phyloP scores from a whole-genome alignment of 176 grass and related monocot species.

The Hsuehochloa calcarea region DNA sequence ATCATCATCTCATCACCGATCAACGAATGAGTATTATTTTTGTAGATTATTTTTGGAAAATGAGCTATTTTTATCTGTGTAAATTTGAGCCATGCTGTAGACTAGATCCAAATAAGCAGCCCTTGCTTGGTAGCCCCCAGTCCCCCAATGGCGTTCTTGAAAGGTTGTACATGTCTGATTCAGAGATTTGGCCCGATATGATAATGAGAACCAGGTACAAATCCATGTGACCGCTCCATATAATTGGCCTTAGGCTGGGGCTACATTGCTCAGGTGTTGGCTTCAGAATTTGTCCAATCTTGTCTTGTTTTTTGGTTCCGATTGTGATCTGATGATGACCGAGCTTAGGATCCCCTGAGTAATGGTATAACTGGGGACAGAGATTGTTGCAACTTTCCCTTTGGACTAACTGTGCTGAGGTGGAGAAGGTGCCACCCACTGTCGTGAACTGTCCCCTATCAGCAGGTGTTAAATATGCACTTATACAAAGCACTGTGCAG shows the following conservation, averaged over 20 bases:
- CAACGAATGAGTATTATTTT: slow-evolving; percentile 23
- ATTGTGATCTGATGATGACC: slow-evolving; percentile 14
- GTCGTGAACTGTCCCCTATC: slow-evolving; percentile 13
- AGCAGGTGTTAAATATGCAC: not conserved
- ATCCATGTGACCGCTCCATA: slow-evolving; percentile 38
- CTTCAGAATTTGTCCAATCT: not conserved
- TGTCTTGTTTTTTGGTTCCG: slow-evolving; percentile 4
- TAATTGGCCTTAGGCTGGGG: slow-evolving; percentile 28
- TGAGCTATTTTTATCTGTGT: slow-evolving; percentile 31
- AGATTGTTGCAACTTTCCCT: not conserved
- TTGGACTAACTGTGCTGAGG: slow-evolving; percentile 17
- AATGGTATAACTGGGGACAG: slow-evolving; percentile 13
- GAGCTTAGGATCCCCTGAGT: slow-evolving; percentile 40
- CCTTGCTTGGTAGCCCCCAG: slow-evolving; percentile 19
- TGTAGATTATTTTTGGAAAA: slow-evolving; percentile 44
- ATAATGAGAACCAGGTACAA: slow-evolving; percentile 36
- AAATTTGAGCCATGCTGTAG: slow-evolving; percentile 26
- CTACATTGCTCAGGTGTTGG: slow-evolving; percentile 25
- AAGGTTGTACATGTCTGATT: slow-evolving; percentile 44
- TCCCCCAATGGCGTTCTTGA: slow-evolving; percentile 28
- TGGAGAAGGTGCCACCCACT: not conserved
- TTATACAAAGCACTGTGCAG: not conserved
- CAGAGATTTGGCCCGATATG: slow-evolving; percentile 36
- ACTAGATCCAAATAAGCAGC: slow-evolving; percentile 50
- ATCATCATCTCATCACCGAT: not conserved